Evolutionary conservation across 2,329 filamentous ascomycete genomes (phyloP).

Genomic region (Exophiala phaeomuriformis): DNA sequence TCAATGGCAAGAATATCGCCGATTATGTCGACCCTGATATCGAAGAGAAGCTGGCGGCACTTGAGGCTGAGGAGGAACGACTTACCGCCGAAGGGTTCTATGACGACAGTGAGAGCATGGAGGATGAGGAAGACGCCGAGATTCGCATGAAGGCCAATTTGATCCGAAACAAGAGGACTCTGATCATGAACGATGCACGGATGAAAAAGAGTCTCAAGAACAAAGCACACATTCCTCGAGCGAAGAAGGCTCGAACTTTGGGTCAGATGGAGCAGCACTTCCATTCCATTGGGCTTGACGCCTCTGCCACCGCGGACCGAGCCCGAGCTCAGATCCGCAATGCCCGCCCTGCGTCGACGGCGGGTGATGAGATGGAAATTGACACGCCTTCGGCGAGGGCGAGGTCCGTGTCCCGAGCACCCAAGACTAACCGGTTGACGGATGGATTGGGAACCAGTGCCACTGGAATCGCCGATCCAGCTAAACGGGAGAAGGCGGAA

Average conservation of each 20-base stretch:
- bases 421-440: slow-evolving; percentile 50
- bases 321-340: slow-evolving; percentile 62
- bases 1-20: slow-evolving; percentile 94
- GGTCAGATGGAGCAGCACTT: slow-evolving; percentile 82
- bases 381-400: slow-evolving; percentile 33
- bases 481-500: slow-evolving; percentile 68
- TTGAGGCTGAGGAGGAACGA: slow-evolving; percentile 93
- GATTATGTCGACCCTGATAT: slow-evolving; percentile 98
- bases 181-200: slow-evolving; percentile 89
- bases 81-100: slow-evolving; percentile 90
- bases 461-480: slow-evolving; percentile 66
- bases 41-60: slow-evolving; percentile 78
- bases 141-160: slow-evolving; percentile 85
- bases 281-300: slow-evolving; percentile 78
- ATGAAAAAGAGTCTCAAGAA: slow-evolving; percentile 98
- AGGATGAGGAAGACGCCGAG: slow-evolving; percentile 83
- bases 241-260: slow-evolving; percentile 69
- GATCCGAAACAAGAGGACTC: slow-evolving; percentile 86
- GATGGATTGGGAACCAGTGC: slow-evolving; percentile 54
- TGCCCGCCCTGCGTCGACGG: slow-evolving; percentile 52
- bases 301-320: slow-evolving; percentile 64
- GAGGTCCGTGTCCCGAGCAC: slow-evolving; percentile 54
- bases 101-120: slow-evolving; percentile 72
- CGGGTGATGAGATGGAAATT: slow-evolving; percentile 50
- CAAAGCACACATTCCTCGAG: slow-evolving; percentile 83